These are phyloP conservation scores for Lodderomyces beijingensis DNA, from an alignment of 1,139 yeast genomes.

Conservation along the genomic window DNA sequence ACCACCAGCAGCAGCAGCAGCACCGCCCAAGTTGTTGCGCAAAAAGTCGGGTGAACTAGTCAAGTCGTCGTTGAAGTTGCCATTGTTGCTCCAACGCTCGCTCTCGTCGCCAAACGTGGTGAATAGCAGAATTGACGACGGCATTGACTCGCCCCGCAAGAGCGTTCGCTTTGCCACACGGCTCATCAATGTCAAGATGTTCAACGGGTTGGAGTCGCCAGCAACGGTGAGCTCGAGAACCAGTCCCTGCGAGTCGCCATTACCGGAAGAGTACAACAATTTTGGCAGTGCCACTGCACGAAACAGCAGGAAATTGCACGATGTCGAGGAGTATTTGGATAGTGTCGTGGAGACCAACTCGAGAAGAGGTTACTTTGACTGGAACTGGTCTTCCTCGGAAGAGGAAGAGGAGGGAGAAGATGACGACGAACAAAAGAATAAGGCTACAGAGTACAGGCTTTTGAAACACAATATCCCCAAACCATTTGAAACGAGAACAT, in stretches of 20 bases:
- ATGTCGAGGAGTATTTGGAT: slow-evolving; percentile 15
- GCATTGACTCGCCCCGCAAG: slow-evolving; percentile 15
- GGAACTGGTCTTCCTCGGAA: slow-evolving; percentile 2
- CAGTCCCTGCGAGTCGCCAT: slow-evolving; percentile 35
- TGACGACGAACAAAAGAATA: slow-evolving; percentile 1
- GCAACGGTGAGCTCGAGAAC: slow-evolving; percentile 30
- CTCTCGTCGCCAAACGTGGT: slow-evolving; percentile 21
- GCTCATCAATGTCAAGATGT: slow-evolving; percentile 36
- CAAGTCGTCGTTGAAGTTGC: slow-evolving; percentile 36
- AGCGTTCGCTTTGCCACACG: slow-evolving; percentile 36
- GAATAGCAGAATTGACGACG: not conserved
- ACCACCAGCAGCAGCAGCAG: slow-evolving; percentile 1
- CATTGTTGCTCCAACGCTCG: slow-evolving; percentile 20
- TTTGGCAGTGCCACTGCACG: not conserved
- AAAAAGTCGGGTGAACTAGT: slow-evolving; percentile 39
- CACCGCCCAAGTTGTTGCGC: slow-evolving; percentile 19
- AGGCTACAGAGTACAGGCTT: slow-evolving; percentile 11
- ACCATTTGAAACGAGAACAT: not conserved
- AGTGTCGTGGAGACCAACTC: slow-evolving; percentile 9
- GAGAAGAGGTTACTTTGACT: slow-evolving; percentile 2
- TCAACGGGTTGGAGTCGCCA: slow-evolving; percentile 42
- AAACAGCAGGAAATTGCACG: not conserved
- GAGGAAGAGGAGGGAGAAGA: slow-evolving; percentile 2
- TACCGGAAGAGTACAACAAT: slow-evolving; percentile 16
- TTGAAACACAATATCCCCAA: slow-evolving; percentile 13